A percentile compares a stretch with the other conserved stretches of the same genome.
These are phyloP conservation scores for Hyphopichia buzzinii DNA, from an alignment of 1,139 yeast genomes.

Conservation along the genomic window DNA sequence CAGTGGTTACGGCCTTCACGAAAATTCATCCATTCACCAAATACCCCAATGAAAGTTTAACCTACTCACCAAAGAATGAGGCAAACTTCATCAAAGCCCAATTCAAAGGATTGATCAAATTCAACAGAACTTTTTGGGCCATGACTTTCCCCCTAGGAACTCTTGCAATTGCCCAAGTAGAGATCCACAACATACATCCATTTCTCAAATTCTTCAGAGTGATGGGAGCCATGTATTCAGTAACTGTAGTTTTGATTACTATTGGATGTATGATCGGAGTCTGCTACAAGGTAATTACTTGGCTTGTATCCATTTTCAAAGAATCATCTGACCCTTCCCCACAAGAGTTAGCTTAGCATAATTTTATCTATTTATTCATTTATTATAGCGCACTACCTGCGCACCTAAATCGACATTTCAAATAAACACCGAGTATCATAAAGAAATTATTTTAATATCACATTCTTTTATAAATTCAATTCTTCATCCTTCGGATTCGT, in stretches of 20 bases:
- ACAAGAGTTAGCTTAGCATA: no score
- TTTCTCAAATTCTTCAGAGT: constrained; percentile 55
- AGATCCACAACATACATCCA: constrained; percentile 44
- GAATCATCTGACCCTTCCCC: no score
- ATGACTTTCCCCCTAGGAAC: constrained; percentile 92
- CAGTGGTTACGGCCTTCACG: constrained; percentile 44
- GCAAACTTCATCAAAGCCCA: constrained; percentile 10
- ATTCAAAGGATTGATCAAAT: constrained; percentile 34
- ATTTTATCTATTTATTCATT: neutral
- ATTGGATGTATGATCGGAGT: constrained; percentile 30
- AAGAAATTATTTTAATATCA: no score
- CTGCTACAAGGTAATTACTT: constrained; percentile 10
- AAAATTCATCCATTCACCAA: constrained; percentile 33
- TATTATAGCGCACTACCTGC: no score
- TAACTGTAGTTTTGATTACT: constrained; percentile 25
- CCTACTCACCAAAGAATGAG: constrained; percentile 16
- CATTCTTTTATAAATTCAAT: no score
- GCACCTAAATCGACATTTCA: no score
- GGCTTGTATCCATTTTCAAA: no score
- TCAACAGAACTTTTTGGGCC: constrained; percentile 75
- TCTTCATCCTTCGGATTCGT: no score
- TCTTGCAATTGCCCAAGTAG: constrained; percentile 60
- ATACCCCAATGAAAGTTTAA: constrained; percentile 19
- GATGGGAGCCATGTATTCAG: constrained; percentile 61
- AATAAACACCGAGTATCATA: no score